These are phyloP conservation scores for Luzula sylvatica DNA, from an alignment of 176 grass and related monocot genomes.

Conservation along the genomic window DNA sequence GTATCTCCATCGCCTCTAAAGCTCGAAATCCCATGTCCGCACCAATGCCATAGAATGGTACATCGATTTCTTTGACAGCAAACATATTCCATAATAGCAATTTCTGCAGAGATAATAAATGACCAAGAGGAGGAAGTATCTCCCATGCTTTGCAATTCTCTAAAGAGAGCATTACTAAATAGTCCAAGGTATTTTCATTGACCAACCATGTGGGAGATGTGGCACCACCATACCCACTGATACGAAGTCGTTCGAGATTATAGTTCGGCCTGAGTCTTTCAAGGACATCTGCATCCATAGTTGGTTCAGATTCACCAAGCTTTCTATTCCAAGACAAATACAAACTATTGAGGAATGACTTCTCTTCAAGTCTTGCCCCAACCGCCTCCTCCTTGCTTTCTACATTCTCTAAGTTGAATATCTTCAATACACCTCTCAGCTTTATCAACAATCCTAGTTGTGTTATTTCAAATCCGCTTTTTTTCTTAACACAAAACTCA, in stretches of 20 bases:
- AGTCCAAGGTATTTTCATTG: neutral
- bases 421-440: constrained; percentile 5
- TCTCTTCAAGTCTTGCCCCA: constrained; percentile 14
- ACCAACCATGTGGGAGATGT: constrained; percentile 29
- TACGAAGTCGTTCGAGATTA: constrained; percentile 17
- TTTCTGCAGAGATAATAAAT: constrained; percentile 3
- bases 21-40: constrained; percentile 6
- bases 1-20: constrained; percentile 19
- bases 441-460: constrained; percentile 3
- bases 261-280: constrained; percentile 24
- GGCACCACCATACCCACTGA: constrained; percentile 11
- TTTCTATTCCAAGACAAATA: constrained; percentile 13
- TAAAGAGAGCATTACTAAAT: constrained; percentile 21
- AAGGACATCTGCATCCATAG: constrained; percentile 4
- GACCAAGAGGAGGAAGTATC: constrained; percentile 1
- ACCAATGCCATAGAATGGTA: constrained; percentile 3
- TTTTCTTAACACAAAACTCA: neutral
- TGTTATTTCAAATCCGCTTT: neutral
- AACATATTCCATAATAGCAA: neutral
- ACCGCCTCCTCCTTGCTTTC: neutral
- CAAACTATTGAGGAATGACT: constrained; percentile 14
- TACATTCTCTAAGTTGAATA: neutral
- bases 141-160: constrained; percentile 8
- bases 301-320: neutral
- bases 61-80: neutral